These are phyloP conservation scores for Fraxinus dipetala DNA, from an alignment of 305 asterid genomes.

Conservation along the genomic window DNA sequence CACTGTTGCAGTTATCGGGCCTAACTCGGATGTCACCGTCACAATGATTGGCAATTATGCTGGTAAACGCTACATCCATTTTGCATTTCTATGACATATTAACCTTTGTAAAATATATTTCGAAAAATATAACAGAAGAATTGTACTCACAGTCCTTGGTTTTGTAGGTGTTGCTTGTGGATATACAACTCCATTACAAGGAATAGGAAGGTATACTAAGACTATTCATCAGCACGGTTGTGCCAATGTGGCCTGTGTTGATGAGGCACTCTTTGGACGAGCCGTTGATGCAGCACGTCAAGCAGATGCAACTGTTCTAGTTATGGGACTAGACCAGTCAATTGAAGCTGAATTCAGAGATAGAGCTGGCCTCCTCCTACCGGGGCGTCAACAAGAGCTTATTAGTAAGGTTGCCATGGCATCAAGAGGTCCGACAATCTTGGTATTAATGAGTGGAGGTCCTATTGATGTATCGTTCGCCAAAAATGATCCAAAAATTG, in stretches of 20 bases:
- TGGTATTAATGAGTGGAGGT: constrained; percentile 82
- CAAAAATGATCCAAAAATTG: constrained; percentile 51
- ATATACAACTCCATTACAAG: constrained; percentile 73
- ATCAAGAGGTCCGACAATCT: constrained; percentile 56
- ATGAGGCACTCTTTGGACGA: constrained; percentile 42
- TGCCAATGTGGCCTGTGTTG: constrained; percentile 47
- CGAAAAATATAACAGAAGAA: background rate
- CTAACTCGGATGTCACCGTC: constrained; percentile 65
- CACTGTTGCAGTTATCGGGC: constrained; percentile 73
- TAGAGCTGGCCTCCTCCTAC: constrained; percentile 58
- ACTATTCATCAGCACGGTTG: constrained; percentile 70
- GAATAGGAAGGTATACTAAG: constrained; percentile 49
- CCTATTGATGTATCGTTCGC: constrained; percentile 74
- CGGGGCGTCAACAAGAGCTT: constrained; percentile 71
- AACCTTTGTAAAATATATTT: background rate
- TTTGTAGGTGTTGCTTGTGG: constrained; percentile 72
- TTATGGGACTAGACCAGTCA: constrained; percentile 82
- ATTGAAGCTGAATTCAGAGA: constrained; percentile 76
- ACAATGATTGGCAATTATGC: constrained; percentile 89
- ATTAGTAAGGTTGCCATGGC: constrained; percentile 65
- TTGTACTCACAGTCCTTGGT: background rate
- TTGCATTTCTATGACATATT: background rate
- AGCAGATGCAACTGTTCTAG: constrained; percentile 61
- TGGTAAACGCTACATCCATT: constrained; percentile 31
- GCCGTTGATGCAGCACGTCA: constrained; percentile 57